Evolutionary conservation across 371 early-diverging fungal species (phyloP).

Genomic region (Lichtheimia corymbifera): DNA sequence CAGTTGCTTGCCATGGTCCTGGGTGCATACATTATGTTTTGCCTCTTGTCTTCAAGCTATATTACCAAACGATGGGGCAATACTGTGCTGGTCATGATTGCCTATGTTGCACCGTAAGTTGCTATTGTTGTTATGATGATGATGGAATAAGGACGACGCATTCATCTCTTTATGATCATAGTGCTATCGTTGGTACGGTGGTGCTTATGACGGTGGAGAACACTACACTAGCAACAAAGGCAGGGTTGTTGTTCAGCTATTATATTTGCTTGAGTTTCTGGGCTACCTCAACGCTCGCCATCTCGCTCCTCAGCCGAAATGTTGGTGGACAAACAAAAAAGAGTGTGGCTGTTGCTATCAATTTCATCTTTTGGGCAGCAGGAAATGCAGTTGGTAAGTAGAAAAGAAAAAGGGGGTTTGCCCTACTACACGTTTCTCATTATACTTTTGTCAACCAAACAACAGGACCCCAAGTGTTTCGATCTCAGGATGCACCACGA

Average conservation of each 20-base stretch:
- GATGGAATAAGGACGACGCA: not conserved
- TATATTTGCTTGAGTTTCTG: constrained; percentile 26
- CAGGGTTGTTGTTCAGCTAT: constrained; percentile 23
- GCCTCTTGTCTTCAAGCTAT: constrained; percentile 17
- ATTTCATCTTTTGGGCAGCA: constrained; percentile 29
- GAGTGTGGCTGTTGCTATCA: constrained; percentile 22
- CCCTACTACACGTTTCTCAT: no score
- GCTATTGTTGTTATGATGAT: no score
- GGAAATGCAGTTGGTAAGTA: constrained; percentile 30
- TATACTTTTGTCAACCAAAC: not conserved
- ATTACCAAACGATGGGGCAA: constrained; percentile 21
- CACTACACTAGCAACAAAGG: constrained; percentile 18
- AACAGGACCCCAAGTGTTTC: constrained; percentile 29
- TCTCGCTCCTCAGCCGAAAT: constrained; percentile 24
- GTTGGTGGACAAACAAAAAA: constrained; percentile 31
- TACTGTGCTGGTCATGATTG: constrained; percentile 20
- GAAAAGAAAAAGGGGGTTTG: not conserved
- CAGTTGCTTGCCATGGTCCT: constrained; percentile 30
- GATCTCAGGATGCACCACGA: constrained; percentile 19
- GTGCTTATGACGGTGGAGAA: constrained; percentile 25
- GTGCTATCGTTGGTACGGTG: constrained; percentile 24
- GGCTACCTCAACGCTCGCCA: constrained; percentile 20
- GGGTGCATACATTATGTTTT: constrained; percentile 26
- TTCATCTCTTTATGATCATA: not conserved
- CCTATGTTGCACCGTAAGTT: constrained; percentile 23